Evolutionary conservation across 1,139 yeast genomes (phyloP), one percentile per base, ranked within the genome.

Genomic region (Yamadazyma blattariae): DNA sequence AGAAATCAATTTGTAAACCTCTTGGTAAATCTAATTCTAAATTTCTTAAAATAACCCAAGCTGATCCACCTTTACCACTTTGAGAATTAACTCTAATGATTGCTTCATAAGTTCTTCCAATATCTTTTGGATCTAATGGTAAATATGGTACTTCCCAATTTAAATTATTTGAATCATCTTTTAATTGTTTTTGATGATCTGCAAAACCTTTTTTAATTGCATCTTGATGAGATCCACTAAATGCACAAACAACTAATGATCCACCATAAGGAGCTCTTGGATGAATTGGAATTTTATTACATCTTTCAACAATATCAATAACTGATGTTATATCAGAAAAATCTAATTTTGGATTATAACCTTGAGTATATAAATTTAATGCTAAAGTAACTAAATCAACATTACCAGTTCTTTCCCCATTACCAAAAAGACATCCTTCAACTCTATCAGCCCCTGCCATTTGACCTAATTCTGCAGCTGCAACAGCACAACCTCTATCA

Each of bases 401-500:
- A 41, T 70, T 70, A 40, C 76, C 76, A 13, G 76, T 70, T 52
- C 76, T 58, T 52, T 70, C 76, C 42, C 76, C 76, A 39, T 67
- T 69, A 12, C 76, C 76, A 37, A 70, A 70, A 36, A 70, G 60
- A 55, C 75, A 69, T 2, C 76, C 76, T 46, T 70, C 76, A 19
- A 70, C 71, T 51, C 76, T 59, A 50, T 70, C 75, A 30, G 75
- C 76, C 36, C 76, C 76, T 11, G 76, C 76, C 51, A 70, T 53
- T 35, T 64, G 56, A 20, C 74, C 76, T 42, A 70, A 59, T 47
- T 70, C 76, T 13, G 74, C 64, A 18, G 76, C 76, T 20, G 76
- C 76, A 25, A 70, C 74, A 25, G 72, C 74, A 48, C 76, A 70
- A 1, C 76, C 76, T 47, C 76, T 60, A 44, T 70, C 76, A 42